Conservation (phyloP, 768 basidiomycete species). For the Hysterangium stoloniferum region DNA sequence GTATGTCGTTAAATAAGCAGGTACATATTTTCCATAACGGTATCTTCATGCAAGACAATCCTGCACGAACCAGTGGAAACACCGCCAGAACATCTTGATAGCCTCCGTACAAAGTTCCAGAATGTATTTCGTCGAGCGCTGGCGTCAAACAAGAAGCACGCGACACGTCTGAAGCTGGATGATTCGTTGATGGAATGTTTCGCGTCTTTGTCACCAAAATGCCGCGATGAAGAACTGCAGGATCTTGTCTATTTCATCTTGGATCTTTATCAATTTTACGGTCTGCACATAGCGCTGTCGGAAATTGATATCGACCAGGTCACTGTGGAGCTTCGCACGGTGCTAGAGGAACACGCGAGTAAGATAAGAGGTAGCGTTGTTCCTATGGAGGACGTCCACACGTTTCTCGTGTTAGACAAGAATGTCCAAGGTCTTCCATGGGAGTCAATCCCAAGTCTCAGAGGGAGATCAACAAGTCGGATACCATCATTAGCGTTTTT, state of each 20-base stretch:
- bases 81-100: slow-evolving; percentile 38
- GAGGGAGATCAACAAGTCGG: slow-evolving; percentile 84
- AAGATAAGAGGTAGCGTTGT: slow-evolving; percentile 24
- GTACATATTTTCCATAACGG: background rate
- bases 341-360: slow-evolving; percentile 63
- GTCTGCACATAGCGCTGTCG: slow-evolving; percentile 77
- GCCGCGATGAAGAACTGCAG: slow-evolving; percentile 89
- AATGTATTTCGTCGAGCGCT: slow-evolving; percentile 64
- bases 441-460: slow-evolving; percentile 87
- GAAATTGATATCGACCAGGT: slow-evolving; percentile 91
- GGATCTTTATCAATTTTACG: slow-evolving; percentile 91
- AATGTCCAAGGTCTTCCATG: slow-evolving; percentile 85
- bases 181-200: slow-evolving; percentile 80
- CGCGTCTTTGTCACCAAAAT: slow-evolving; percentile 70
- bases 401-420: slow-evolving; percentile 87
- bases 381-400: slow-evolving; percentile 50
- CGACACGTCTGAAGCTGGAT: slow-evolving; percentile 49
- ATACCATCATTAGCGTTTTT: slow-evolving; percentile 87
- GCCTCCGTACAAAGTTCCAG: slow-evolving; percentile 64
- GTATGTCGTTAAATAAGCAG: slow-evolving; percentile 32
- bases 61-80: slow-evolving; percentile 40
- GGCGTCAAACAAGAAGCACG: slow-evolving; percentile 53
- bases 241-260: slow-evolving; percentile 91
- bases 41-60: slow-evolving; percentile 44
- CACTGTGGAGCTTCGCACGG: slow-evolving; percentile 72